Evolutionary conservation across 2,329 filamentous ascomycete species (phyloP).

Genomic region (Phialophora macrospora): DNA sequence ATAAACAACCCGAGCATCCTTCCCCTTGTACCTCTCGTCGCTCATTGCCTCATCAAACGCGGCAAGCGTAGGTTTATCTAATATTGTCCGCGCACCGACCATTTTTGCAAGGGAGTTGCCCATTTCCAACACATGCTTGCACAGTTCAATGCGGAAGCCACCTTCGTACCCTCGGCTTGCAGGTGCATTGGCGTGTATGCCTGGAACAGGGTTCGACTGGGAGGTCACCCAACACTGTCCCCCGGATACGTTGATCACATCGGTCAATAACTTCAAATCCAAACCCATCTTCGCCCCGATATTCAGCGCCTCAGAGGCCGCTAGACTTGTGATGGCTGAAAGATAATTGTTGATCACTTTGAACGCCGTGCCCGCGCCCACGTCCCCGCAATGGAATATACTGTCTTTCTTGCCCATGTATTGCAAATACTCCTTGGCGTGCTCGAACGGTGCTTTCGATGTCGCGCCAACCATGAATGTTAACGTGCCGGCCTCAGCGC

Average conservation of each 20-base stretch:
- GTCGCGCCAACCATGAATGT: constrained; percentile 62
- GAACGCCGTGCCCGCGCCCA: constrained; percentile 42
- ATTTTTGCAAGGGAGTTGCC: constrained; percentile 61
- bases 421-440: constrained; percentile 48
- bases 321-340: constrained; percentile 39
- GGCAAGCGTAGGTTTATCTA: constrained; percentile 57
- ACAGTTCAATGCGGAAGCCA: constrained; percentile 61
- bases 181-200: constrained; percentile 50
- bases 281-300: constrained; percentile 41
- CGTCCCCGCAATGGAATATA: constrained; percentile 42
- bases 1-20: constrained; percentile 64
- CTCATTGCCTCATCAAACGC: constrained; percentile 59
- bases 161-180: constrained; percentile 48
- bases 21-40: constrained; percentile 57
- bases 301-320: constrained; percentile 41
- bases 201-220: constrained; percentile 43
- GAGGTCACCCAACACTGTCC: constrained; percentile 42
- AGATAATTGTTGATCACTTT: constrained; percentile 45
- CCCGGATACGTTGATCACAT: constrained; percentile 40
- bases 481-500: constrained; percentile 58
- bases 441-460: constrained; percentile 46
- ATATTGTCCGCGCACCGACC: constrained; percentile 56
- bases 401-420: constrained; percentile 58
- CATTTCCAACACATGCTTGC: constrained; percentile 64
- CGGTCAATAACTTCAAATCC: constrained; percentile 40